Evolutionary conservation across 257 asterid genomes (phyloP), one percentile per base, ranked within the genome.

Genomic region (Nemophila menziesii): DNA sequence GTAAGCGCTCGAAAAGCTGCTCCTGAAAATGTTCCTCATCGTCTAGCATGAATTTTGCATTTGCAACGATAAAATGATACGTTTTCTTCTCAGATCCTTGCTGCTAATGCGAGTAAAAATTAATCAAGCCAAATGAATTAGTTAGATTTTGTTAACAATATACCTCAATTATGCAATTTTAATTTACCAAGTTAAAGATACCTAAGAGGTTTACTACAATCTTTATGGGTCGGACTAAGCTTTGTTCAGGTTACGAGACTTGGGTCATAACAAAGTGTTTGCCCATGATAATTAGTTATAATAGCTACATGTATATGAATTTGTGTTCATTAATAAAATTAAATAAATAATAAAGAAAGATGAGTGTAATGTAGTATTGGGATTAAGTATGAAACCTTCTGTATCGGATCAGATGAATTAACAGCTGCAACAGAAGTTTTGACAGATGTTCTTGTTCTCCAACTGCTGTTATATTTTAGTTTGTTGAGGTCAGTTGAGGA

Each of bases 11-110:
- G 12, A 17, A 45, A 75, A 89, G 48, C 22, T 57, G 82, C 68
- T 89, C 98, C 67, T 84, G 56, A 76, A 89, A 89, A 61, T 89
- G 98, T 82, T 89, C 98, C 72, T 89, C 98, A 49, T 89, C 98
- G 24, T 89, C 98, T 80, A 89, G 50, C 98, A 89, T 89, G 64
- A 89, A 89, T 59, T 84, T 84, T 4, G 95, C 96, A 70, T 84
- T 84, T 19, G 96, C 98, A 58, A 89, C 93, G 16, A 89, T 57
- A 52, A 84, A 89, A 60, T 84, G 83, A 46, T 78, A 89, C 49
- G 29, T 74, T 60, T 70, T 80, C 26, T 60, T 75, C 55, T 61
- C 77, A 16, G 60, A 55, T 58, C 52, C 78, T 48, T 55, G 78
- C 72, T 55, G 86, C 44, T 40, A 47, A n/a, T 39, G 17, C 43